Evolutionary conservation across 176 grass and related monocot genomes (phyloP).

Genomic region (Phoenix roebelenii): DNA sequence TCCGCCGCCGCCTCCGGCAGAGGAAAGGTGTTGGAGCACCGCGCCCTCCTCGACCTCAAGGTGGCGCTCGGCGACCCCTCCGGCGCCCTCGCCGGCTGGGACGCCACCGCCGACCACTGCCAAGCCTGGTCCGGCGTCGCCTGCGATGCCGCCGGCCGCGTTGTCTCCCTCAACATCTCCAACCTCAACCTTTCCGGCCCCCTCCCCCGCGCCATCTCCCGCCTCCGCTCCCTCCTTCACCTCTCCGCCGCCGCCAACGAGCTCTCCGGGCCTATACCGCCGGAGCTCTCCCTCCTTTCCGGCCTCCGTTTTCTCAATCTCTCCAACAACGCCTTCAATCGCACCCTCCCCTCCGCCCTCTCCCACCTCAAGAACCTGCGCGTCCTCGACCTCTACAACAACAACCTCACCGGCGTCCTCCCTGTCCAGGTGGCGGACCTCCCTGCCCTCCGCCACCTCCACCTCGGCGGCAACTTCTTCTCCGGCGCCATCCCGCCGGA

Average conservation of each 20-base stretch:
- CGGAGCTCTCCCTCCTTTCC: background rate
- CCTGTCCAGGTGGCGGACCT: background rate
- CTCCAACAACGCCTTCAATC: background rate
- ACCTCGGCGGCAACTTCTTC: conserved; percentile 5
- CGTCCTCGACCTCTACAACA: conserved; percentile 4
- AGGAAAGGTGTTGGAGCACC: no score
- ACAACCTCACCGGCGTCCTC: background rate
- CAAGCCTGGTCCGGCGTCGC: background rate
- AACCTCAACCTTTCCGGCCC: background rate
- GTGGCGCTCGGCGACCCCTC: background rate
- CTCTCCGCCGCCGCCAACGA: background rate
- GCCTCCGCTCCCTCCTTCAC: background rate
- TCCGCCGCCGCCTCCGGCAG: no score
- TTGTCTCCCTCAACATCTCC: background rate
- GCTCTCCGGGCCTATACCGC: background rate
- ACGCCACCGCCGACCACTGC: background rate
- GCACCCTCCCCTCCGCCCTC: background rate
- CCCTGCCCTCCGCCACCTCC: background rate
- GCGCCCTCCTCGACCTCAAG: background rate
- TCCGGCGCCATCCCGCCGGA: background rate
- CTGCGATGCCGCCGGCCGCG: background rate
- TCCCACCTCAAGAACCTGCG: background rate
- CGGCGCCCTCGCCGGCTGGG: background rate
- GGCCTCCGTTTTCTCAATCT: background rate
- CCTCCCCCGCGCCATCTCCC: background rate